Conservation (phyloP, 169 alveolate species). For the Plasmodium gaboni region DNA sequence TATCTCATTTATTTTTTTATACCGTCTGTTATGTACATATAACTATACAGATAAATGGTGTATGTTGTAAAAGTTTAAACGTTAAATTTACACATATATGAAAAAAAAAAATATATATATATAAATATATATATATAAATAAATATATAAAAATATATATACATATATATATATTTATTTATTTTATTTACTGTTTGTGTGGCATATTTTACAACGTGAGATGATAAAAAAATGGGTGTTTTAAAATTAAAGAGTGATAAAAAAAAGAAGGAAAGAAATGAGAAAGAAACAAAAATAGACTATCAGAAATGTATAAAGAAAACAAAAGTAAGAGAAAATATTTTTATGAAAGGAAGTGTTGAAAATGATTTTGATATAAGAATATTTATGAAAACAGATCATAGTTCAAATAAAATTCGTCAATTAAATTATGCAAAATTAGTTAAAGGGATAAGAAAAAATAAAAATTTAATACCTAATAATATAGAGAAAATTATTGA, state of each 20-base stretch:
- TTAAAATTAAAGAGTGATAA: slow-evolving; percentile 65
- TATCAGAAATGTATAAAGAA: slow-evolving; percentile 47
- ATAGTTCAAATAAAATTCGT: slow-evolving; percentile 67
- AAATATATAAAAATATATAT: not conserved
- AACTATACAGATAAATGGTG: too few species aligned
- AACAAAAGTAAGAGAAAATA: slow-evolving; percentile 38
- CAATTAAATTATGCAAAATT: slow-evolving; percentile 61
- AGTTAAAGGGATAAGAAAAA: slow-evolving; percentile 38
- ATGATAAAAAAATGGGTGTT: slow-evolving; percentile 25
- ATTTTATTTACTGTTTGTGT: not conserved
- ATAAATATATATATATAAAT: not conserved
- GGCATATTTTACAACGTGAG: not conserved
- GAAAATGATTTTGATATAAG: slow-evolving; percentile 62
- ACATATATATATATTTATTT: not conserved
- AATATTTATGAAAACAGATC: slow-evolving; percentile 64
- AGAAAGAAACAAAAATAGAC: slow-evolving; percentile 62
- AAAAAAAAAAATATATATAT: not conserved
- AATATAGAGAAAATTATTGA: slow-evolving; percentile 58
- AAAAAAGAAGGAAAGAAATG: slow-evolving; percentile 37
- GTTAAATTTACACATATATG: not conserved
- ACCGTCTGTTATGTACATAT: too few species aligned
- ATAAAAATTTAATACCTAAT: slow-evolving; percentile 43
- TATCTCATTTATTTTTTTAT: too few species aligned
- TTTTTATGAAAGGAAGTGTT: slow-evolving; percentile 7
- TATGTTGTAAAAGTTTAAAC: too few species aligned